Evolutionary conservation across 2,329 filamentous ascomycete genomes (phyloP), one percentile per base, ranked within the genome.

Genomic region (Aureobasidium zeae): DNA sequence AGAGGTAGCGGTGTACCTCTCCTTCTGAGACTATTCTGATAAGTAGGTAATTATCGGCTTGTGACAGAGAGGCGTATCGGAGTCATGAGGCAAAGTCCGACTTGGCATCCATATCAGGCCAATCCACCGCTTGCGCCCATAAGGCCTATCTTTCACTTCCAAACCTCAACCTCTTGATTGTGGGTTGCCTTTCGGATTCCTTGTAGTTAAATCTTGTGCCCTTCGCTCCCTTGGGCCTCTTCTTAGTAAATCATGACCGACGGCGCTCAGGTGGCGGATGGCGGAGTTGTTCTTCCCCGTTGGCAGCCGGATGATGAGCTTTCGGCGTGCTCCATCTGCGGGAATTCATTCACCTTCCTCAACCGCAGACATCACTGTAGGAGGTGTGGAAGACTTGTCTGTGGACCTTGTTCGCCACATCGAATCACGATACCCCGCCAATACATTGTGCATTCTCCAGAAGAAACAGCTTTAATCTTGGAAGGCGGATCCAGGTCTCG

Each of bases 311-410:
- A 96, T 62, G 71, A 74, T 3, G 86, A 93, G 53, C 86, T 85
- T 9, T 77, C 79, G 1, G 73, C 79, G 49, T 96, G 89, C 60
- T 86, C 87, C 2, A 94, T 95, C 46, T 96, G 89, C 59, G 69
- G 71, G 41, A 76, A 75, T 1, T 76, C 79, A 35, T 96, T 96
- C 58, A 84, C 77, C 58, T 82, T 94, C 53, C 86, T 86, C 66
- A 80, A 86, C 57, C 74, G 89, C 50, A 93, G 93, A 59, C 89
- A 96, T 65, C 89, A 96, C 60, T 96, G 89, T 71, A 77, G 88
- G 53, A 95, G 94, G 74, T 96, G 89, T 59, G 89, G 89, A 33
- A 73, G 87, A 49, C 88, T 96, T 7, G 89, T 96, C 17, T 96
- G 89, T 63, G 79, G 81, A 46, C 72, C 78, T 15, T 96, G 89